Evolutionary conservation across 768 basidiomycete species (phyloP).

Genomic region (Hemileccinum rubropunctum): DNA sequence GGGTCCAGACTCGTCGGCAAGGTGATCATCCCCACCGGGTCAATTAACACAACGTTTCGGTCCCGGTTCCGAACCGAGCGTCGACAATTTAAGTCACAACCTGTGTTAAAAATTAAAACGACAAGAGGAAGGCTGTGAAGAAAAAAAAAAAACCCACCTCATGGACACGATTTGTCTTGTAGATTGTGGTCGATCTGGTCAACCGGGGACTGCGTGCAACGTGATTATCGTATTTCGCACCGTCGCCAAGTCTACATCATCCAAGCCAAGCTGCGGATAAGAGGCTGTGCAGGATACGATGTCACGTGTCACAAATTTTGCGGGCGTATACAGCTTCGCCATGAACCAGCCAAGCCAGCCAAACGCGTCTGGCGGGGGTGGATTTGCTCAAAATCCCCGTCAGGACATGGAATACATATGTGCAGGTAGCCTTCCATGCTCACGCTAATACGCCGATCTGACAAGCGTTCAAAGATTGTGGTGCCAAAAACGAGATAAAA

Average conservation of each 20-base stretch:
- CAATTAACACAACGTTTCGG: conserved; percentile 19
- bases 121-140: not conserved
- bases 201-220: conserved; percentile 8
- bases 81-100: not conserved
- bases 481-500: conserved; percentile 88
- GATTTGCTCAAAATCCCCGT: conserved; percentile 39
- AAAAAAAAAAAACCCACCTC: not conserved
- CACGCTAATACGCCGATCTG: conserved; percentile 5
- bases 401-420: conserved; percentile 84
- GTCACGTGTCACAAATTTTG: conserved; percentile 11
- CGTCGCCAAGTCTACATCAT: conserved; percentile 9
- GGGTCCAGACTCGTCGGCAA: conserved; percentile 61
- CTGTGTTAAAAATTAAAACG: no score
- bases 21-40: conserved; percentile 39
- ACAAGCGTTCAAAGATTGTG: conserved; percentile 62
- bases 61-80: conserved; percentile 16
- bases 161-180: no score
- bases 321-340: not conserved
- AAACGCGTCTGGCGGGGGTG: conserved; percentile 32
- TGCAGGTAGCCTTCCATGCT: conserved; percentile 55
- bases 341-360: conserved; percentile 40
- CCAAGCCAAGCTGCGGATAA: not conserved
- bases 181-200: conserved; percentile 7
- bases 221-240: conserved; percentile 19
- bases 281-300: conserved; percentile 8